Percentiles rank a stretch among this genome's conserved stretches.
Evolutionary conservation across 1,284 basidiomycete genomes (phyloP).

Genomic region (Fistulina hepatica): DNA sequence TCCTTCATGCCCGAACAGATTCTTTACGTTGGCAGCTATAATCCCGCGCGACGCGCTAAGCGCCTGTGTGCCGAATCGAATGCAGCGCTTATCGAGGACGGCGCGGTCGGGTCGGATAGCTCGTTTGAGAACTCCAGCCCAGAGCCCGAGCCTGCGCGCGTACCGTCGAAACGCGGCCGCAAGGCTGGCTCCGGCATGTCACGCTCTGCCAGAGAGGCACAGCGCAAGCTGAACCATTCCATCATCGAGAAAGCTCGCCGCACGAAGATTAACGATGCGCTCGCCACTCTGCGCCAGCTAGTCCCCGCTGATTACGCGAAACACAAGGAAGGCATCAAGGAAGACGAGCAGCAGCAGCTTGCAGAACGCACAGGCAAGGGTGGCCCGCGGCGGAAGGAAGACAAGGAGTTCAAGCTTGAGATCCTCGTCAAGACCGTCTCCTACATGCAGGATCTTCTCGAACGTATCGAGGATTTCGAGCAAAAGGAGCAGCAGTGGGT

Average conservation of each 20-base stretch:
- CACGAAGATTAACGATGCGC: constrained; percentile 76
- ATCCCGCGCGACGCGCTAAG: constrained; percentile 49
- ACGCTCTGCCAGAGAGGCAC: constrained; percentile 60
- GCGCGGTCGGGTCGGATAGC: too few species aligned
- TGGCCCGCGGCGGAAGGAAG: constrained; percentile 37
- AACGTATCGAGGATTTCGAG: constrained; percentile 32
- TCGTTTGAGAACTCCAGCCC: constrained; percentile 12
- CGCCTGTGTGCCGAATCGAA: constrained; percentile 23
- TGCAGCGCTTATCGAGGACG: too few species aligned
- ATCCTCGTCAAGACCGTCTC: constrained; percentile 63
- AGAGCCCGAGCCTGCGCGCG: constrained; percentile 9
- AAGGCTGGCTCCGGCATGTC: constrained; percentile 53
- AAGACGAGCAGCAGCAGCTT: constrained; percentile 21
- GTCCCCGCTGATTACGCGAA: constrained; percentile 42
- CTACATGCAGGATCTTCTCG: constrained; percentile 55
- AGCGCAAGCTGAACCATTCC: constrained; percentile 73
- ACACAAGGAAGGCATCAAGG: constrained; percentile 21
- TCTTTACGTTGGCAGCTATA: constrained; percentile 44
- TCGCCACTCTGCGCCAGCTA: constrained; percentile 52
- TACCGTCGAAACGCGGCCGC: constrained; percentile 43
- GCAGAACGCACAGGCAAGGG: constrained; percentile 25
- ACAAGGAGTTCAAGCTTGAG: constrained; percentile 75
- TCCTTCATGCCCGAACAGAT: too few species aligned
- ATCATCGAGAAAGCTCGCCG: constrained; percentile 75
- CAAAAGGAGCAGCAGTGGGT: constrained; percentile 10